Conservation (phyloP, 2,329 filamentous ascomycete species). For the Trichophyton schoenleinii region DNA sequence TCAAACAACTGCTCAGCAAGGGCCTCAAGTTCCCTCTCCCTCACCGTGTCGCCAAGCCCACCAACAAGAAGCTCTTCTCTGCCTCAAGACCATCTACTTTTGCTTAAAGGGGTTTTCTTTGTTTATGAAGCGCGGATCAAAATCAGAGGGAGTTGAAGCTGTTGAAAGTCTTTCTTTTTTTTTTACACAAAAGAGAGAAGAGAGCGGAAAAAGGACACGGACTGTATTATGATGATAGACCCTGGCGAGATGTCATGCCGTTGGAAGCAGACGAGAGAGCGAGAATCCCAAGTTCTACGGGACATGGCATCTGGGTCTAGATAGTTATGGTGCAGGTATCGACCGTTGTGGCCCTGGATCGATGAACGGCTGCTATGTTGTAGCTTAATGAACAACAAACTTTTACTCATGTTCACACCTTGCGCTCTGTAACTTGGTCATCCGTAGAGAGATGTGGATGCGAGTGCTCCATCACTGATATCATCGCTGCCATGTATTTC, state of each 20-base stretch:
- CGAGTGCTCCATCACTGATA: neutral
- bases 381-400: constrained; percentile 6
- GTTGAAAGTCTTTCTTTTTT: no score
- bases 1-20: constrained; percentile 96
- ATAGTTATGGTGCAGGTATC: neutral
- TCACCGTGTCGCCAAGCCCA: constrained; percentile 78
- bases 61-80: constrained; percentile 82
- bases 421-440: neutral
- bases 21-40: constrained; percentile 95
- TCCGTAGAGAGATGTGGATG: neutral
- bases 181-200: neutral
- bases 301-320: neutral
- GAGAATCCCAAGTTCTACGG: neutral
- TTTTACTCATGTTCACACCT: neutral
- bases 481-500: neutral
- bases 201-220: neutral
- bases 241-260: neutral
- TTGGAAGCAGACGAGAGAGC: neutral
- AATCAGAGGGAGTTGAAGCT: neutral
- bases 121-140: constrained; percentile 1
- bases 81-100: constrained; percentile 92
- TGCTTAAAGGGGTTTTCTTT: constrained; percentile 53
- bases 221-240: constrained; percentile 1
- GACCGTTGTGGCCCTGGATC: neutral
- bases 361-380: constrained; percentile 2